Evolutionary conservation across 345 rosid species (phyloP), one percentile per base, ranked within the genome.

Genomic region (Brassica rapa): DNA sequence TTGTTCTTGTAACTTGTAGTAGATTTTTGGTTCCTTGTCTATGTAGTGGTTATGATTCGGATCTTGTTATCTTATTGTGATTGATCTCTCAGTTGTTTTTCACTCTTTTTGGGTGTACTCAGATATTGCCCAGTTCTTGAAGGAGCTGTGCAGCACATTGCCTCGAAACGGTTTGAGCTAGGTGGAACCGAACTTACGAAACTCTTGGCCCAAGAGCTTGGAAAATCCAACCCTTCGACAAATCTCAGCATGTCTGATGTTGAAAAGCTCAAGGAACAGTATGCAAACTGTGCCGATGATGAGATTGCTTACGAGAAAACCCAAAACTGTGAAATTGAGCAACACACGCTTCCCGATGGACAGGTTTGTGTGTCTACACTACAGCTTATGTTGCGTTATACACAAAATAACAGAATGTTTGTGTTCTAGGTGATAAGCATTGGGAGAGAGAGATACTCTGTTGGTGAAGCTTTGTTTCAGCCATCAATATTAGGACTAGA

Each of bases 101-200:
- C 67, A 68, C 16, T 57, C 30, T 66, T 71, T 57, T 68, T 16
- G 3, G 23, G 59, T 63, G 57, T 76, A 71, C 43, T 61, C 92
- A 95, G 99, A 95, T 86, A 91, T 96, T 80, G 98, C 98, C 23
- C 94, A 30, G 98, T 96, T 79, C 84, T 96, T 85, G 99, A 96
- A 89, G 99, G 98, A 80, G 99, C 98, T 19, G 99, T 96, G 71
- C 99, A 96, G 75, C 97, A 93, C 85, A 91, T 96, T 67, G 96
- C 99, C 60, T 95, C 97, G 0, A 95, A 91, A 83, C 84, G 97
- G 78, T 88, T 88, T 81, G 99, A 95, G 85, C 81, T 95, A 49
- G 99, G 99, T 66, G 97, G 99, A 61, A 75, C 61, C 62, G 97
- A 93, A 35, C 88, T 95, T 83, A 93, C 98, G 0, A 87, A 88